Percentiles rank a stretch among this genome's conserved stretches.
Conservation (phyloP, 805 yeast species). For the Pachysolen tannophilus region DNA sequence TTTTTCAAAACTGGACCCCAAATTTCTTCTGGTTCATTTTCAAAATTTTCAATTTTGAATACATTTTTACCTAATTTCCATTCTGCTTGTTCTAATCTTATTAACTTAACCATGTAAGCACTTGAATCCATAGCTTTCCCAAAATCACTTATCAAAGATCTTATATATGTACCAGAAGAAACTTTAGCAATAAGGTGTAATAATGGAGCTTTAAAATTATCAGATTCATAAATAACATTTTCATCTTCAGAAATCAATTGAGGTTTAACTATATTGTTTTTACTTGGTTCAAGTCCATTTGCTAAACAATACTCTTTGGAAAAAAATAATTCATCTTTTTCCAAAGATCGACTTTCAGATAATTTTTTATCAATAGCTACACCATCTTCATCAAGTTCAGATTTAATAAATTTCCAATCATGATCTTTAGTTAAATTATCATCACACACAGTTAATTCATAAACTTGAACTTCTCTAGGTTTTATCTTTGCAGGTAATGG, state of each 20-base stretch:
- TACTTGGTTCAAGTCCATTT: constrained; percentile 31
- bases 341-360: constrained; percentile 42
- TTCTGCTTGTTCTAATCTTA: constrained; percentile 69
- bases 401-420: constrained; percentile 35
- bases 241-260: constrained; percentile 28
- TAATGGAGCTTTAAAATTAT: constrained; percentile 47
- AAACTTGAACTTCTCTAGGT: constrained; percentile 60
- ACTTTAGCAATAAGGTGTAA: constrained; percentile 72
- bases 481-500: constrained; percentile 83
- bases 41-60: constrained; percentile 60
- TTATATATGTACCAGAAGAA: constrained; percentile 91
- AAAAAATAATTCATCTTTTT: constrained; percentile 54
- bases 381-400: constrained; percentile 41
- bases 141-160: constrained; percentile 83
- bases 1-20: constrained; percentile 64
- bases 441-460: constrained; percentile 41
- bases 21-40: constrained; percentile 44
- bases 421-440: constrained; percentile 53
- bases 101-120: constrained; percentile 81
- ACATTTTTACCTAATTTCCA: constrained; percentile 74
- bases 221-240: constrained; percentile 26
- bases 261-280: constrained; percentile 30
- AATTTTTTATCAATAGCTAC: constrained; percentile 30
- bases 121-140: constrained; percentile 76
- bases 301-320: constrained; percentile 46